phyloP scores from a whole-genome alignment of 1,284 basidiomycete species.

The Cutaneotrichosporon curvatum region DNA sequence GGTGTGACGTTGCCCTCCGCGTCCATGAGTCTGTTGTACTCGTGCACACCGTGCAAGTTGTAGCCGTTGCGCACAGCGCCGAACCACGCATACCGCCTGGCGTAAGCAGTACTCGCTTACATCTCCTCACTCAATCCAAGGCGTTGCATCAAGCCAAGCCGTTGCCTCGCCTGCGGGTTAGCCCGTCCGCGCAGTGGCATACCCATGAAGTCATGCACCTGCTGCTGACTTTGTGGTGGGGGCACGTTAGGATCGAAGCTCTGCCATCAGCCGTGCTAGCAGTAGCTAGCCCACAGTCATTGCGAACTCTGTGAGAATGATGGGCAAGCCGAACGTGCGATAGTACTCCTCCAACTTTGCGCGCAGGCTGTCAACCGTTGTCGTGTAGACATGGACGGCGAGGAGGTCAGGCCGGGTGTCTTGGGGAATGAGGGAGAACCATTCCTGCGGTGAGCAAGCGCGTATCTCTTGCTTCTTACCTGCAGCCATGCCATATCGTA shows the following conservation, averaged over 20 bases:
- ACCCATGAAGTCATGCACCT: conserved; percentile 43
- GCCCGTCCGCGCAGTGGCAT: no score
- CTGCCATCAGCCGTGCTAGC: conserved; percentile 6
- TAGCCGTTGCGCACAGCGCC: conserved; percentile 12
- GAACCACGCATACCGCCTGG: conserved; percentile 16
- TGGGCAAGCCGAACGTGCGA: conserved; percentile 23
- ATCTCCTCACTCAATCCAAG: conserved; percentile 18
- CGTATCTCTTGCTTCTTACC: conserved; percentile 14
- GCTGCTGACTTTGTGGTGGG: conserved; percentile 27
- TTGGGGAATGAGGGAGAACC: conserved; percentile 19
- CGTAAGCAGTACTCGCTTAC: conserved; percentile 1
- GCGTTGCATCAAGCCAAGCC: conserved; percentile 29
- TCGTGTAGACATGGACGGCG: conserved; percentile 40
- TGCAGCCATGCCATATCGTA: conserved; percentile 30
- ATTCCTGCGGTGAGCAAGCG: conserved; percentile 18
- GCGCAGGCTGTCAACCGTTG: conserved; percentile 36
- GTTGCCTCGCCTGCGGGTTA: conserved; percentile 17
- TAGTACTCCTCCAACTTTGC: conserved; percentile 24
- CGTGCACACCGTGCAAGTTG: conserved; percentile 28
- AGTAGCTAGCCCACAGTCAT: conserved; percentile 27
- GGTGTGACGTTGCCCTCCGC: conserved; percentile 22
- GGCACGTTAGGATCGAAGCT: conserved; percentile 36
- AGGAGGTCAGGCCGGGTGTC: conserved; percentile 30
- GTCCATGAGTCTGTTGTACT: conserved; percentile 33
- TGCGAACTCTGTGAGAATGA: conserved; percentile 40